Evolutionary conservation across 75 land plant species (phyloP), one percentile per base, ranked within the genome.

Genomic region (Larix kaempferi): DNA sequence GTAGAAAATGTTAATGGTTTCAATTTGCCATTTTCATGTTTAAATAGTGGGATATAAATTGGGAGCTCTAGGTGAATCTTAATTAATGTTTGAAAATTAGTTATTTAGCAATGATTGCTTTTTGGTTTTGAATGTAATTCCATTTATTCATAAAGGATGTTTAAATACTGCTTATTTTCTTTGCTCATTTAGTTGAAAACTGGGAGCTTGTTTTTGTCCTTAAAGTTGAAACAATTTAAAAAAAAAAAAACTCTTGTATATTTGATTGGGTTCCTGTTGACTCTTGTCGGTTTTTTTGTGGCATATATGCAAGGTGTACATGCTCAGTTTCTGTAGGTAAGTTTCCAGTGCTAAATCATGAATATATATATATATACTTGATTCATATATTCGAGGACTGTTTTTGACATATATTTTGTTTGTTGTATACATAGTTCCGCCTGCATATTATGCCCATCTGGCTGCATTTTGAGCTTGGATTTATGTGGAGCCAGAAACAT

Each of bases 381-480:
- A 21, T 52, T 74, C n/a, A 27, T 33, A n/a, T 57, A 37, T 12
- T 57, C 11, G 39, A 23, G 26, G 17, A 27, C 0, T 7, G 8
- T 25, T 27, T 33, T 33, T 75, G 16, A 57, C 16, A 14, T 25
- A 5, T 15, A 56, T 56, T 5, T 78, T 6, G 16, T 72, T 81
- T n/a, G 13, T 60, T 67, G 27, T 65, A 15, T 39, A 13, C 74
- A 80, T 87, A 91, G 93, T 95, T 57, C 93, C 98, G 17, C 99
- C 98, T 29, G 95, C 95, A 1, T 98, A 95, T 80, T 98, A 98
- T 84, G 98, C 99, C 2, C 98, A 98, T 82, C 84, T 98, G 21
- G 98, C 95, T 72, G 98, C 99, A 1, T 95, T 92, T 77, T 83
- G 97, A 10, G 97, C 96, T 10, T 87, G 95, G 0, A 92, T 96